Evolutionary conservation across 768 basidiomycete genomes (phyloP).

Genomic region (Scleroderma citrinum): DNA sequence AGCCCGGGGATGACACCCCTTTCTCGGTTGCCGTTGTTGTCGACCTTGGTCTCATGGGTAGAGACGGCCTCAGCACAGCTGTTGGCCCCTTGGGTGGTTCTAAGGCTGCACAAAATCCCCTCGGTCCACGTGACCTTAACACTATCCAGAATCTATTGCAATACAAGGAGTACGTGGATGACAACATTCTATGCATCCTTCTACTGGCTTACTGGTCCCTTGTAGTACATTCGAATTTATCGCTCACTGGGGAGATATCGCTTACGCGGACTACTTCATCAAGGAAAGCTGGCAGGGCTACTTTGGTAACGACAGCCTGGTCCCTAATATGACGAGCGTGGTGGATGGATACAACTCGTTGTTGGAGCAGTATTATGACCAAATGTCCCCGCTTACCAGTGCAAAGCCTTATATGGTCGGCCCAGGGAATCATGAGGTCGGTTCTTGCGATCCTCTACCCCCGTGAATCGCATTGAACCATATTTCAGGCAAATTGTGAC

Average conservation of each 20-base stretch:
- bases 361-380: slow-evolving; percentile 23
- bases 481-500: slow-evolving; percentile 22
- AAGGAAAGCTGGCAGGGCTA: slow-evolving; percentile 27
- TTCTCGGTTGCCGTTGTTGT: slow-evolving; percentile 22
- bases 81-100: slow-evolving; percentile 19
- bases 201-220: not conserved
- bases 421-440: slow-evolving; percentile 21
- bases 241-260: slow-evolving; percentile 21
- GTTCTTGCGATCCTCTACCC: not conserved
- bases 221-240: slow-evolving; percentile 22
- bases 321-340: slow-evolving; percentile 21
- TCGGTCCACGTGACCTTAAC: slow-evolving; percentile 22
- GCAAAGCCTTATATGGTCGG: slow-evolving; percentile 23
- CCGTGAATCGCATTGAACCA: not conserved
- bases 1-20: slow-evolving; percentile 12
- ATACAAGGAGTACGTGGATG: slow-evolving; percentile 18
- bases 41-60: slow-evolving; percentile 24
- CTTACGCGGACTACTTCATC: slow-evolving; percentile 25
- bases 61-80: slow-evolving; percentile 23
- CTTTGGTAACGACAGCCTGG: slow-evolving; percentile 21
- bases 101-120: slow-evolving; percentile 11
- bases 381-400: slow-evolving; percentile 20
- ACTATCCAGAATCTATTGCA: slow-evolving; percentile 25
- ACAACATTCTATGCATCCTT: not conserved
- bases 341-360: slow-evolving; percentile 20